Evolutionary conservation across 2,329 filamentous ascomycete genomes (phyloP).

Genomic region (Xylariaceae sp.): DNA sequence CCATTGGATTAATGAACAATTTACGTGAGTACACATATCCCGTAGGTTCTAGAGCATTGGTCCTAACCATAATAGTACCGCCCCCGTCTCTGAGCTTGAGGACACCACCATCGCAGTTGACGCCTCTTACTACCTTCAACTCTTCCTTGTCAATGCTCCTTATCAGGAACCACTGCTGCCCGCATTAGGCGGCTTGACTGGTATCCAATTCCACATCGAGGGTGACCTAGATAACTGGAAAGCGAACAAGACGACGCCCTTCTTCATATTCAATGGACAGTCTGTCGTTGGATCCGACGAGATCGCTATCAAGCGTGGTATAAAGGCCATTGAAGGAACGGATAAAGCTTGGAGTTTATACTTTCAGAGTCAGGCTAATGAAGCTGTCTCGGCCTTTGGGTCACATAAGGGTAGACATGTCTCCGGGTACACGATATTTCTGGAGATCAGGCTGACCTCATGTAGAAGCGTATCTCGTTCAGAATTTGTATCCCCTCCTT

Average conservation of each 20-base stretch:
- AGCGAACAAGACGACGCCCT: constrained; percentile 64
- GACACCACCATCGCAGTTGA: constrained; percentile 54
- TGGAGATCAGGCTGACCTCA: constrained; percentile 14
- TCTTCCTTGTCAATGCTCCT: constrained; percentile 65
- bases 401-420: constrained; percentile 59
- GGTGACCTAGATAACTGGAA: constrained; percentile 71
- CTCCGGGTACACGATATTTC: not conserved
- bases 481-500: constrained; percentile 71
- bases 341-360: constrained; percentile 84
- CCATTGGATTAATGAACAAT: constrained; percentile 39
- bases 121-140: constrained; percentile 80
- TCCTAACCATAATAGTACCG: constrained; percentile 41
- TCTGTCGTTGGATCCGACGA: constrained; percentile 73
- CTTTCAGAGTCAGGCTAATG: constrained; percentile 70
- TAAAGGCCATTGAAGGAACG: constrained; percentile 64
- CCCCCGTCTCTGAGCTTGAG: constrained; percentile 66
- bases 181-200: constrained; percentile 83
- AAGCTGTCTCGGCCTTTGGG: constrained; percentile 83
- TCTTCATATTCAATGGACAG: constrained; percentile 91
- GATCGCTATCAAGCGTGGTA: constrained; percentile 59
- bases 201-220: constrained; percentile 70
- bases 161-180: constrained; percentile 83
- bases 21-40: constrained; percentile 25
- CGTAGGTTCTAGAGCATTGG: not conserved
- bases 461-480: constrained; percentile 64